Evolutionary conservation across 805 yeast genomes (phyloP), one percentile per base, ranked within the genome.

Genomic region (Isabelozyma heimii): DNA sequence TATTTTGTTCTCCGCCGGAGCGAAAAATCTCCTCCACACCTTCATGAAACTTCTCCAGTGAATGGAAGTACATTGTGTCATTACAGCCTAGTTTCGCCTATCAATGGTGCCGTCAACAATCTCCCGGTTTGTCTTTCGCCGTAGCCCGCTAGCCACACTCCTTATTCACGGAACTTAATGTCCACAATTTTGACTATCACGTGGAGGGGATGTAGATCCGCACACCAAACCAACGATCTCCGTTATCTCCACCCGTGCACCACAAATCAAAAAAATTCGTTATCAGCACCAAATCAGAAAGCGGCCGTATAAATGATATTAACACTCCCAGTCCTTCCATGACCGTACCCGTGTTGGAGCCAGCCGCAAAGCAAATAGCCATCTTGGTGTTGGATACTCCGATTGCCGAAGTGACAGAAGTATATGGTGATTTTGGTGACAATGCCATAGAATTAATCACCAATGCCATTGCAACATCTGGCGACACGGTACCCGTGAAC

Each of bases 351-450:
- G 35, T 5, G 4, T 8, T 30, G 35, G 35, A 30, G 8, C 35
- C 35, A 5, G 10, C 27, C 14, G 13, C 27, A 10, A 20, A 30
- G 2, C 75, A 72, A 48, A 61, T 74, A 42, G 78, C 77, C 13
- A 63, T 75, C 16, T 54, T 75, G n/a, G 71, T 65, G 4, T 63
- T 71, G 49, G 80, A 76, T 51, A 65, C 69, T 5, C 70, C 72
- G 6, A 66, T 66, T 27, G 55, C 56, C 9, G 65, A 58, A 20
- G 50, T 63, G 15, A 52, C 63, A 16, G 65, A 56, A 14, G 56
- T 55, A n/a, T 72, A 56, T 56, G 85, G 85, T 0, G 82, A 79
- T 58, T 81, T 77, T 58, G 85, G 82, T 2, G 82, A 80, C 51
- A 75, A 74, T 53, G 70, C 76, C 24, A 53, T 54, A 1, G 57